phyloP scores from a whole-genome alignment of 495 filamentous ascomycete species.

The Penicillium dipodomyicola region DNA sequence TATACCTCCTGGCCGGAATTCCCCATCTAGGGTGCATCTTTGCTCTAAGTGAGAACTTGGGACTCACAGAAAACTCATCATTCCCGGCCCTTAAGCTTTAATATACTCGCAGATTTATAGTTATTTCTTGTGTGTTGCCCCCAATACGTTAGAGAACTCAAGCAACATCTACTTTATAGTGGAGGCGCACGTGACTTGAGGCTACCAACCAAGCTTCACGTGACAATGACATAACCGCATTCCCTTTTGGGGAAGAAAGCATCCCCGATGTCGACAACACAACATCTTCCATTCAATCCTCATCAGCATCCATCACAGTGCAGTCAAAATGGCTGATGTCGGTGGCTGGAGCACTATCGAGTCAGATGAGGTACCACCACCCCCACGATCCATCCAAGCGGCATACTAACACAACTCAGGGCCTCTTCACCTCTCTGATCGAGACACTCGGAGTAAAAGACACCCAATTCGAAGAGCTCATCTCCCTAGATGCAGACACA shows the following conservation, averaged over 20 bases:
- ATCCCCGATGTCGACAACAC: conserved; percentile 3
- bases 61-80: not conserved
- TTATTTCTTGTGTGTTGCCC: not conserved
- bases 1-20: not conserved
- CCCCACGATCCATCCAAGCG: not conserved
- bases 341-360: conserved; percentile 80
- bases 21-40: not conserved
- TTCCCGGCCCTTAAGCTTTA: not conserved
- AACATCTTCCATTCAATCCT: not conserved
- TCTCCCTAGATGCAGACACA: conserved; percentile 78
- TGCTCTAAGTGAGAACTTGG: not conserved
- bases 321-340: conserved; percentile 37
- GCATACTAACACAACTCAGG: conserved; percentile 50
- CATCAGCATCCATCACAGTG: not conserved
- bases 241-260: conserved; percentile 12
- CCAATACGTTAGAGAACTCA: not conserved
- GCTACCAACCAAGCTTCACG: not conserved
- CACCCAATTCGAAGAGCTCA: conserved; percentile 96
- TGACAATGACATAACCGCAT: conserved; percentile 14
- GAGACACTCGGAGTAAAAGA: conserved; percentile 88
- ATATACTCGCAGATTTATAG: not conserved
- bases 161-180: not conserved
- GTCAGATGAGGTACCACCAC: conserved; percentile 77
- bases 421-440: conserved; percentile 92
- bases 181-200: conserved; percentile 3